These are phyloP conservation scores for Entelexis paramagnoliae DNA, from an alignment of 1,139 yeast species.

Conservation along the genomic window DNA sequence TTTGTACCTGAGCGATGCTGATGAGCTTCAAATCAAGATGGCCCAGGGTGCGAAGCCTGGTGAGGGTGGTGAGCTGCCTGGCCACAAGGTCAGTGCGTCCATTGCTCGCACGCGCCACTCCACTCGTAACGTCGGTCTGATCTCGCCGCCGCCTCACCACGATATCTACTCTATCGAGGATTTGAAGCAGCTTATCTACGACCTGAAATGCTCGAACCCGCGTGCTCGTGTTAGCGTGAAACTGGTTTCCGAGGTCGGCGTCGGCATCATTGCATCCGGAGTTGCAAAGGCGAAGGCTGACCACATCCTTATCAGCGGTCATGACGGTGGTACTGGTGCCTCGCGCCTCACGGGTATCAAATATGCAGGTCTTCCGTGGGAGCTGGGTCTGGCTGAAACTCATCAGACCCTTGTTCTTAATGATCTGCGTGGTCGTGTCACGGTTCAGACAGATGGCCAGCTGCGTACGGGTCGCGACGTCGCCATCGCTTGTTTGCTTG, in stretches of 20 bases:
- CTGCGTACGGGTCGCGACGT: constrained; percentile 92
- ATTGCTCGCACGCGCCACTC: constrained; percentile 96
- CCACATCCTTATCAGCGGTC: constrained; percentile 89
- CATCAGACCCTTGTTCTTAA: constrained; percentile 94
- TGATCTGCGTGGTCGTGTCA: constrained; percentile 89
- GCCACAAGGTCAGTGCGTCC: constrained; percentile 75
- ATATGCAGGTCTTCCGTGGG: constrained; percentile 98
- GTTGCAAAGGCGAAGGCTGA: constrained; percentile 99
- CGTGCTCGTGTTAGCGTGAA: constrained; percentile 94
- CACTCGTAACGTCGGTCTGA: constrained; percentile 92
- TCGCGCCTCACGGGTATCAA: constrained; percentile 95
- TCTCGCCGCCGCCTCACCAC: constrained; percentile 98
- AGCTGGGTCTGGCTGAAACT: constrained; percentile 93
- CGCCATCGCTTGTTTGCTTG: constrained; percentile 88
- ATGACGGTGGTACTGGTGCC: constrained; percentile 99
- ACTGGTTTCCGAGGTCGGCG: constrained; percentile 96
- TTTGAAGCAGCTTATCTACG: constrained; percentile 91
- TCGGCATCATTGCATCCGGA: constrained; percentile 97
- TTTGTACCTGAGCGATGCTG: constrained; percentile 87
- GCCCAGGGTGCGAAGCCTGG: constrained; percentile 99
- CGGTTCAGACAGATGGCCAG: constrained; percentile 96
- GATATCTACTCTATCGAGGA: constrained; percentile 97
- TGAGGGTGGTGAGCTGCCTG: constrained; percentile 99
- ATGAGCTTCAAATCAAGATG: constrained; percentile 95
- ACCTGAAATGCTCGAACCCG: constrained; percentile 92